phyloP scores from a whole-genome alignment of 306 rosid genomes.

The Hylodesmum podocarpum region DNA sequence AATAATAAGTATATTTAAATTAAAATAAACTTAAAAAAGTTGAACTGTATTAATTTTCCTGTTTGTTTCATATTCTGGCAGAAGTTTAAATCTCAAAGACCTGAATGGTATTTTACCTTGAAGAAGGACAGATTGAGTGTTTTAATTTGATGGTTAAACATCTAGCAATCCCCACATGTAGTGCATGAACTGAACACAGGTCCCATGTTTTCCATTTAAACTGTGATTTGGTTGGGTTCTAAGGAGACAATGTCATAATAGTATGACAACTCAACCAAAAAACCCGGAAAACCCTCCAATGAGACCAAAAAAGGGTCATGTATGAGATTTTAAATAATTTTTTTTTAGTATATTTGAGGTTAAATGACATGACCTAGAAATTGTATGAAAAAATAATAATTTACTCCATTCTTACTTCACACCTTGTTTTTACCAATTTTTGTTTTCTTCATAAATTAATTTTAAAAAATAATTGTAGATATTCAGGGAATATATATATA shows the following conservation, averaged over 20 bases:
- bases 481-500: too few relatives aligned
- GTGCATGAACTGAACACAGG: background rate
- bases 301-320: background rate
- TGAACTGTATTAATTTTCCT: too few relatives aligned
- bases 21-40: too few relatives aligned
- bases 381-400: too few relatives aligned
- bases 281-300: constrained; percentile 15
- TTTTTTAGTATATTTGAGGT: too few relatives aligned
- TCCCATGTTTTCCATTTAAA: constrained; percentile 9
- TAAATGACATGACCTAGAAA: too few relatives aligned
- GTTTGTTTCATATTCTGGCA: too few relatives aligned
- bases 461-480: too few relatives aligned
- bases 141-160: background rate
- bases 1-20: too few relatives aligned
- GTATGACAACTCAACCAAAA: background rate
- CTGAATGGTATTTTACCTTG: background rate
- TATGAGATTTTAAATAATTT: constrained; percentile 32
- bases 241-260: constrained; percentile 24
- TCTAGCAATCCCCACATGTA: background rate
- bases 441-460: background rate
- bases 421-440: background rate
- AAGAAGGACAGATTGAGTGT: background rate
- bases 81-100: background rate
- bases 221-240: constrained; percentile 22
- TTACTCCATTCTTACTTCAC: too few relatives aligned